phyloP scores from a whole-genome alignment of 78 protist genomes.

The Chrysochromulina parva region DNA sequence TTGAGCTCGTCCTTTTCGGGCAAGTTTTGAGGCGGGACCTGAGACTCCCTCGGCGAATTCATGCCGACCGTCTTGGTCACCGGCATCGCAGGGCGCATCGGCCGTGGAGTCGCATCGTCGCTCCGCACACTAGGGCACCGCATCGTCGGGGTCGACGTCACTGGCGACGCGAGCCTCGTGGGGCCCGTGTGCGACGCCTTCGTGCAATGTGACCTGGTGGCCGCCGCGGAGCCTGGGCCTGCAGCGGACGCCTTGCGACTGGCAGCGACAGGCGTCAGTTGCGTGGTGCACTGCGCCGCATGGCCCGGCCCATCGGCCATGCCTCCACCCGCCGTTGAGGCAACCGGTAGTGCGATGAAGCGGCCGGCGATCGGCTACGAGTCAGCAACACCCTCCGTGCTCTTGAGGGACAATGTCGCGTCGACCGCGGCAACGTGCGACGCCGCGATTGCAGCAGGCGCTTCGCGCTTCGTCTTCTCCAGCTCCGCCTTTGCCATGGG shows the following conservation, averaged over 20 bases:
- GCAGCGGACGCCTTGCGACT: background rate
- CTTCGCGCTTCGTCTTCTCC: slow-evolving; percentile 25
- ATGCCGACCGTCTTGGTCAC: background rate
- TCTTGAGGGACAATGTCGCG: slow-evolving; percentile 26
- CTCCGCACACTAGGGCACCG: background rate
- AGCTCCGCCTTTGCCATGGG: slow-evolving; percentile 24
- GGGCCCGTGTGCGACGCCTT: background rate
- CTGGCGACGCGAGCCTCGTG: background rate
- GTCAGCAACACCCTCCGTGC: background rate
- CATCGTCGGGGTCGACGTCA: background rate
- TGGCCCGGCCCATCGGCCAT: slow-evolving; percentile 34
- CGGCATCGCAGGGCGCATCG: slow-evolving; percentile 25
- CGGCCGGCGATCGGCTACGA: background rate
- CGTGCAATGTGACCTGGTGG: background rate
- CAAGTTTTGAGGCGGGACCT: too few species aligned
- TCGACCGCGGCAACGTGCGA: slow-evolving; percentile 11
- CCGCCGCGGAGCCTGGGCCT: background rate
- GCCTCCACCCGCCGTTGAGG: slow-evolving; percentile 20
- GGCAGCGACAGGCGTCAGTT: background rate
- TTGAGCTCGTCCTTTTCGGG: too few species aligned
- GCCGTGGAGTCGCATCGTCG: slow-evolving; percentile 1
- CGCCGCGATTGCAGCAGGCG: slow-evolving; percentile 22
- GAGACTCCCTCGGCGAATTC: too few species aligned
- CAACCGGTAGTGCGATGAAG: background rate
- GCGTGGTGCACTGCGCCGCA: slow-evolving; percentile 29